These are phyloP conservation scores for Suillus sp. DNA, from an alignment of 768 basidiomycete genomes.

Conservation along the genomic window DNA sequence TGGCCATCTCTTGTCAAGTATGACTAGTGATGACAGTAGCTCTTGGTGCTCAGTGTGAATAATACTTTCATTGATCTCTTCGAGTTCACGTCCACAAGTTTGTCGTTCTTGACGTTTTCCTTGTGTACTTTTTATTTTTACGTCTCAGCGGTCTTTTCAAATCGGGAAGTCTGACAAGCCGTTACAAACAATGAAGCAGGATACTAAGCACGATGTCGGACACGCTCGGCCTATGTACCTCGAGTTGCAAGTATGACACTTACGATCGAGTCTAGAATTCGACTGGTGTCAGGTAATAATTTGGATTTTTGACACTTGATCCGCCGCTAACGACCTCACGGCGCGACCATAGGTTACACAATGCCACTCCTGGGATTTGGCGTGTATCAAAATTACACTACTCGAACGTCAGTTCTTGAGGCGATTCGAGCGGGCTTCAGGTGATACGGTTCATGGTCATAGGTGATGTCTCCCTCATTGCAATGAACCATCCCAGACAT, in stretches of 20 bases:
- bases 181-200: slow-evolving; percentile 4
- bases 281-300: slow-evolving; percentile 38
- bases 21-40: neutral
- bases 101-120: neutral
- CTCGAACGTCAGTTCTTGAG: slow-evolving; percentile 55
- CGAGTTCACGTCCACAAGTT: neutral
- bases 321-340: slow-evolving; percentile 9
- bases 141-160: neutral
- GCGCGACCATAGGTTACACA: slow-evolving; percentile 42
- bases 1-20: neutral
- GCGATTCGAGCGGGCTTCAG: slow-evolving; percentile 71
- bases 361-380: slow-evolving; percentile 74
- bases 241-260: slow-evolving; percentile 22
- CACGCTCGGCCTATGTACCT: neutral
- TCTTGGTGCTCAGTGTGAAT: neutral
- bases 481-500: slow-evolving; percentile 46
- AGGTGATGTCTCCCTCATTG: neutral
- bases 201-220: neutral
- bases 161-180: neutral
- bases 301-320: slow-evolving; percentile 12
- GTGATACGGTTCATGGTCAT: slow-evolving; percentile 30
- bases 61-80: neutral
- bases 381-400: slow-evolving; percentile 66
- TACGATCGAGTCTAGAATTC: slow-evolving; percentile 34
- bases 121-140: neutral